Conservation (phyloP, 2,329 filamentous ascomycete species). For the Akanthomyces uredinophilus region DNA sequence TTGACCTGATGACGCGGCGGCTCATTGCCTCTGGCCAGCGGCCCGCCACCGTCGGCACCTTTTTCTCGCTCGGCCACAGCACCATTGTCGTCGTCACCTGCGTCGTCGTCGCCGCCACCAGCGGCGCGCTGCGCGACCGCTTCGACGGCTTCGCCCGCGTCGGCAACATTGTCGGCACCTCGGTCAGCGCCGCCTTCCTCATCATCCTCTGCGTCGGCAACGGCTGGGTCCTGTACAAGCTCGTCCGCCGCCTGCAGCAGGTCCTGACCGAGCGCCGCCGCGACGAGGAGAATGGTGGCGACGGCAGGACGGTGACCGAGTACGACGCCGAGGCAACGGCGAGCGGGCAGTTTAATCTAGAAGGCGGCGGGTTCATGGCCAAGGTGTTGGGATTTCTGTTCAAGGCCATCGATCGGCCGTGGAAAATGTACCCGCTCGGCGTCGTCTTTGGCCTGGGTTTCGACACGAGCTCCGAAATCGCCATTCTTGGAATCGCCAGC, state of each 20-base stretch:
- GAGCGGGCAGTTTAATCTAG: slow-evolving; percentile 57
- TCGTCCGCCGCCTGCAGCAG: slow-evolving; percentile 62
- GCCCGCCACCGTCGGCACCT: slow-evolving; percentile 89
- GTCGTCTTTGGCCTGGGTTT: slow-evolving; percentile 89
- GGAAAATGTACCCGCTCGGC: slow-evolving; percentile 95
- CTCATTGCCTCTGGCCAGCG: slow-evolving; percentile 79
- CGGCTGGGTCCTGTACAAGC: slow-evolving; percentile 74
- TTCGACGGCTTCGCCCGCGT: slow-evolving; percentile 77
- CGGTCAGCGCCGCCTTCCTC: slow-evolving; percentile 77
- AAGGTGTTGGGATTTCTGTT: slow-evolving; percentile 70
- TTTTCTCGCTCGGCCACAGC: slow-evolving; percentile 89
- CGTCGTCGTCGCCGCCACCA: slow-evolving; percentile 85
- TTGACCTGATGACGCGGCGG: slow-evolving; percentile 89
- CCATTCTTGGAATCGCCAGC: slow-evolving; percentile 82
- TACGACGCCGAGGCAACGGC: slow-evolving; percentile 25
- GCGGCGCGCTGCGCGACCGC: slow-evolving; percentile 71
- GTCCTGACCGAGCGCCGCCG: slow-evolving; percentile 43
- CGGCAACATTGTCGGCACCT: slow-evolving; percentile 85
- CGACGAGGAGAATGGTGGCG: slow-evolving; percentile 22
- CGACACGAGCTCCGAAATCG: slow-evolving; percentile 92
- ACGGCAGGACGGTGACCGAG: slow-evolving; percentile 22
- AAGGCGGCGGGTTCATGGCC: slow-evolving; percentile 72
- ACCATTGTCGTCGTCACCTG: slow-evolving; percentile 90
- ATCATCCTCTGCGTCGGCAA: slow-evolving; percentile 81
- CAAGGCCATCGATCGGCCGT: slow-evolving; percentile 66